A percentile compares a stretch with the other conserved stretches of the same genome.
Conservation (phyloP, 345 rosid genomes). For the Aquilaria malaccensis region DNA sequence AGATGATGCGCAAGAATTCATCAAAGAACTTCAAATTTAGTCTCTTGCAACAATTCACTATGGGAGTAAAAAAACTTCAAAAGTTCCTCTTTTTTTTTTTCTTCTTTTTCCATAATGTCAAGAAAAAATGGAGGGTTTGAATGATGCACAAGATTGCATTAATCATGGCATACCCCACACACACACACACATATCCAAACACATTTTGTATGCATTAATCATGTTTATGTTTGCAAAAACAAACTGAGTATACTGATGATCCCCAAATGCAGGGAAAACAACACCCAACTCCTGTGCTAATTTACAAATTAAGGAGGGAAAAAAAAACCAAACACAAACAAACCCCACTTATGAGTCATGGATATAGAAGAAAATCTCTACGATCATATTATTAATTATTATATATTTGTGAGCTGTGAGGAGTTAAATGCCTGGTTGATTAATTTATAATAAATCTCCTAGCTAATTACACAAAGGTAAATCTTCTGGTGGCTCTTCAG, state of each 20-base stretch:
- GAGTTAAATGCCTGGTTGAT: no score
- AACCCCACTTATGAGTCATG: slow-evolving; percentile 4
- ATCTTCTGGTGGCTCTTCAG: slow-evolving; percentile 68
- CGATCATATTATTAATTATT: not conserved
- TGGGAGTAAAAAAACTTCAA: slow-evolving; percentile 9
- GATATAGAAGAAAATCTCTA: slow-evolving; percentile 7
- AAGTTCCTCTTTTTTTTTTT: not conserved
- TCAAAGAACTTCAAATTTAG: not conserved
- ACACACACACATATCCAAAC: not conserved
- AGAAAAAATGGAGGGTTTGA: slow-evolving; percentile 8
- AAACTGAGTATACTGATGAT: slow-evolving; percentile 6
- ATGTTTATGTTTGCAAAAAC: slow-evolving; percentile 11
- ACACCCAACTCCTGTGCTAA: slow-evolving; percentile 1
- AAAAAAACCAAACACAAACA: not conserved
- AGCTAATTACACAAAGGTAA: slow-evolving; percentile 41
- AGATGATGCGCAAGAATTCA: no score
- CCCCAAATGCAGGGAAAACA: slow-evolving; percentile 37
- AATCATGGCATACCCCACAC: not conserved
- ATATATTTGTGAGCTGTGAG: not conserved
- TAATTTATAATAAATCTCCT: slow-evolving; percentile 5
- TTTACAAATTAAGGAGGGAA: not conserved
- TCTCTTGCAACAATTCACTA: not conserved
- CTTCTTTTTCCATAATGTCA: not conserved
- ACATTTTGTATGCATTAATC: no score
- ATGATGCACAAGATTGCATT: slow-evolving; percentile 3